These are phyloP conservation scores for Loxodes magnus DNA, from an alignment of 73 alveolate species.

Conservation along the genomic window DNA sequence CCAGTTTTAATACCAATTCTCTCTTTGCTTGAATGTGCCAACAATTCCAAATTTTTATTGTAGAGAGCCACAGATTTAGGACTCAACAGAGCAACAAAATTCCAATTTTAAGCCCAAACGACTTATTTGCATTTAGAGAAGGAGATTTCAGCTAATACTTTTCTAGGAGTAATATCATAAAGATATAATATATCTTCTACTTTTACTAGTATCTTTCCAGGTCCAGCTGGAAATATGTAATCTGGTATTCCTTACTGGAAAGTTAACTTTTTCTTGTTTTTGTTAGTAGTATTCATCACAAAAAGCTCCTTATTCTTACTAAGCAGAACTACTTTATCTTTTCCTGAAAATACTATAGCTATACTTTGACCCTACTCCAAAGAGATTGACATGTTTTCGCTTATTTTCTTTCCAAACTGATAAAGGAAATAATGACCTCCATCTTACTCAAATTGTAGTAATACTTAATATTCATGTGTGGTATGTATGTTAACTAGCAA, in stretches of 20 bases:
- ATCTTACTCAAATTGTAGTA: slow-evolving; percentile 28
- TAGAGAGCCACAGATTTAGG: slow-evolving; percentile 44
- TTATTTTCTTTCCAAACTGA: slow-evolving; percentile 3
- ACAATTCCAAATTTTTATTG: slow-evolving; percentile 60
- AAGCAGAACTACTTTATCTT: slow-evolving; percentile 38
- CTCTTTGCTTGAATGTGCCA: slow-evolving; percentile 59
- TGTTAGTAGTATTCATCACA: slow-evolving; percentile 35
- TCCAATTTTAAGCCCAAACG: slow-evolving; percentile 69
- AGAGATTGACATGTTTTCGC: slow-evolving; percentile 16
- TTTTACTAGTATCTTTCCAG: neutral
- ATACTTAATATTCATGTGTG: slow-evolving; percentile 15
- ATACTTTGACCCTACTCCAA: slow-evolving; percentile 20
- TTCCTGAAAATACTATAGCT: slow-evolving; percentile 40
- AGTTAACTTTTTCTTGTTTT: slow-evolving; percentile 31
- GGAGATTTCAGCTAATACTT: neutral
- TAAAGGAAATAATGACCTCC: slow-evolving; percentile 30
- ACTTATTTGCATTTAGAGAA: slow-evolving; percentile 36
- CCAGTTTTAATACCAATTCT: slow-evolving; percentile 76
- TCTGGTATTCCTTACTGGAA: neutral
- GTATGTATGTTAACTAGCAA: slow-evolving; percentile 32
- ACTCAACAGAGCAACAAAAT: slow-evolving; percentile 74
- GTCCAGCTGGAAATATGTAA: slow-evolving; percentile 7
- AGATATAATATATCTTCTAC: neutral
- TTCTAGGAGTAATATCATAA: slow-evolving; percentile 1
- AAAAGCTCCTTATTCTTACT: slow-evolving; percentile 25